These are phyloP conservation scores for Rusavskia elegans DNA, from an alignment of 495 filamentous ascomycete genomes.

Conservation along the genomic window DNA sequence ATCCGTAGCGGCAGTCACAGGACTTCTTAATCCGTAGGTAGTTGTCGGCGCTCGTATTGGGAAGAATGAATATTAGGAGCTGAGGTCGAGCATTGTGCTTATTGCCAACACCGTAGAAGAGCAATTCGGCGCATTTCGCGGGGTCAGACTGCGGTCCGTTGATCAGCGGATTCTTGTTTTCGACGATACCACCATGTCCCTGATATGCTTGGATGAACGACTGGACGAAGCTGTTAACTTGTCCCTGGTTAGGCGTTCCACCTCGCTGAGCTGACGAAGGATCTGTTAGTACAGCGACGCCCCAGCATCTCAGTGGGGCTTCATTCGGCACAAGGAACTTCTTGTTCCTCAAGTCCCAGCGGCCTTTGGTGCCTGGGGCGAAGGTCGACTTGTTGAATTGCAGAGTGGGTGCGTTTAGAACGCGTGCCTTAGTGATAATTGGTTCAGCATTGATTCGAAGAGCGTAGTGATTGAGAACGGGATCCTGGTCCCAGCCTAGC, in stretches of 20 bases:
- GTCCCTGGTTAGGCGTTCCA: background rate
- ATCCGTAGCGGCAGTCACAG: slow-evolving; percentile 63
- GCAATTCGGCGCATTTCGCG: slow-evolving; percentile 33
- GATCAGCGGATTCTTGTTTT: slow-evolving; percentile 19
- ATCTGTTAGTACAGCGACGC: slow-evolving; percentile 36
- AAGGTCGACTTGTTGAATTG: slow-evolving; percentile 37
- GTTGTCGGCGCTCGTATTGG: slow-evolving; percentile 41
- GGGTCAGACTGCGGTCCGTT: slow-evolving; percentile 23
- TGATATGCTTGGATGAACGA: slow-evolving; percentile 46
- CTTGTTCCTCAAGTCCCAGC: slow-evolving; percentile 74
- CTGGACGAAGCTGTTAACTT: slow-evolving; percentile 38
- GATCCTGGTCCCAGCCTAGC: slow-evolving; percentile 54
- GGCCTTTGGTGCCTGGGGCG: slow-evolving; percentile 44
- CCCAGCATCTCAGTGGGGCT: slow-evolving; percentile 50
- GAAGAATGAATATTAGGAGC: slow-evolving; percentile 49
- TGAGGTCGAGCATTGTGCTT: slow-evolving; percentile 21
- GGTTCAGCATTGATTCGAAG: slow-evolving; percentile 47
- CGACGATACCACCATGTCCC: slow-evolving; percentile 55
- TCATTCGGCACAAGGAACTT: slow-evolving; percentile 52
- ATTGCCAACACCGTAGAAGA: slow-evolving; percentile 33
- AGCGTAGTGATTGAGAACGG: slow-evolving; percentile 48
- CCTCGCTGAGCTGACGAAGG: no score
- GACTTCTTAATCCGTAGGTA: slow-evolving; percentile 75
- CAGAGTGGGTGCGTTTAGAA: slow-evolving; percentile 56
- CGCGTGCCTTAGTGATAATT: slow-evolving; percentile 48